Conservation (phyloP, 768 basidiomycete genomes). For the Cystobasidium tubakii region DNA sequence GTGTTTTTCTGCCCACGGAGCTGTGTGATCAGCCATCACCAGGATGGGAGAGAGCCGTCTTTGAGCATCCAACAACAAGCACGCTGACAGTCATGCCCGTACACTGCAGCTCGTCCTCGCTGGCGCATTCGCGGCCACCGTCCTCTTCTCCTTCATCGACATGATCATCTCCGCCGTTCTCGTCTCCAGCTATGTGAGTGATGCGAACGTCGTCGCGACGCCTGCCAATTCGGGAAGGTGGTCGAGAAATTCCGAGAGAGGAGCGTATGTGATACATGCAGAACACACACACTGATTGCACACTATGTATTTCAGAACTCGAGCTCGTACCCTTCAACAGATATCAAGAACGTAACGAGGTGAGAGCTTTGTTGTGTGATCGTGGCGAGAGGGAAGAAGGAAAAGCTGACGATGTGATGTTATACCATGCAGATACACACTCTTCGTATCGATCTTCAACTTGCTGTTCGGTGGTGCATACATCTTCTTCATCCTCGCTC, state of each 20-base stretch:
- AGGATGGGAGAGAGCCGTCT: neutral
- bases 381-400: neutral
- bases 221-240: conserved; percentile 13
- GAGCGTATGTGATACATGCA: too few relatives aligned
- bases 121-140: conserved; percentile 18
- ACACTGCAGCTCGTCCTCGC: conserved; percentile 4
- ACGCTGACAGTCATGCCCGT: neutral
- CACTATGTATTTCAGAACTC: conserved; percentile 28
- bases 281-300: neutral
- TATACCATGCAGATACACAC: conserved; percentile 2
- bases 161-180: conserved; percentile 39
- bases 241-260: neutral
- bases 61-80: neutral
- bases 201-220: neutral
- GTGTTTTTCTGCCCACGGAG: neutral
- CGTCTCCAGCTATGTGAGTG: conserved; percentile 31
- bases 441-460: conserved; percentile 24
- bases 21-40: neutral
- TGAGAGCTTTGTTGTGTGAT: neutral
- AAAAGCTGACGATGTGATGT: neutral
- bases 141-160: conserved; percentile 37
- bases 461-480: conserved; percentile 28
- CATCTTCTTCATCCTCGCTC: conserved; percentile 39
- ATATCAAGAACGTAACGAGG: conserved; percentile 26
- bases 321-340: conserved; percentile 24